Evolutionary conservation across 768 basidiomycete genomes (phyloP).

Genomic region (Boletus pseudo-olivaceus): DNA sequence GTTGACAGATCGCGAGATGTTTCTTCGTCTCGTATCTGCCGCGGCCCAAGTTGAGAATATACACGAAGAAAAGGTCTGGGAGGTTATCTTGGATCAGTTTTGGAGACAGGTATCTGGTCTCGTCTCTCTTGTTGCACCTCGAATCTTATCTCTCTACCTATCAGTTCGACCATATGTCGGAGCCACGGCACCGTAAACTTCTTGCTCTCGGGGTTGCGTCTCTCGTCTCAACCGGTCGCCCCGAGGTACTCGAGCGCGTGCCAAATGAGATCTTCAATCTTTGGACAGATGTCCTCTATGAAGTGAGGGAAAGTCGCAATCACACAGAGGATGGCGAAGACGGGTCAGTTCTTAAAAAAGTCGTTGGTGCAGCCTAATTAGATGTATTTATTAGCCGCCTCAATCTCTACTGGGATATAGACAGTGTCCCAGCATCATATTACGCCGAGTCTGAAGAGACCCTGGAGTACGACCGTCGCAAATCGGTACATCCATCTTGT

Average conservation of each 20-base stretch:
- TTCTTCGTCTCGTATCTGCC: constrained; percentile 66
- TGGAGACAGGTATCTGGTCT: constrained; percentile 64
- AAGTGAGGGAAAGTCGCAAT: constrained; percentile 69
- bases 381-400: constrained; percentile 31
- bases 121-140: not conserved
- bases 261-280: constrained; percentile 77
- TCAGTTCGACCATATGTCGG: constrained; percentile 90
- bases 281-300: constrained; percentile 87
- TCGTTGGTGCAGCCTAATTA: not conserved
- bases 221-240: constrained; percentile 70
- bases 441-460: constrained; percentile 67
- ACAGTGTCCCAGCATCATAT: constrained; percentile 54
- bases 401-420: constrained; percentile 66
- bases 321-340: constrained; percentile 35
- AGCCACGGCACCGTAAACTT: constrained; percentile 80
- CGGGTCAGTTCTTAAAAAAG: constrained; percentile 22
- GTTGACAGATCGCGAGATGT: constrained; percentile 61
- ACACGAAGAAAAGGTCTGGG: constrained; percentile 56
- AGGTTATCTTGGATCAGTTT: constrained; percentile 73
- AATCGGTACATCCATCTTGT: constrained; percentile 46
- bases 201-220: constrained; percentile 77
- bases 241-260: constrained; percentile 69
- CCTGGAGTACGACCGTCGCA: constrained; percentile 72
- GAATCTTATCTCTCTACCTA: not conserved
- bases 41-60: constrained; percentile 47